These are phyloP conservation scores for Hypoxylon sp. DNA, from an alignment of 2,329 filamentous ascomycete genomes.

Conservation along the genomic window DNA sequence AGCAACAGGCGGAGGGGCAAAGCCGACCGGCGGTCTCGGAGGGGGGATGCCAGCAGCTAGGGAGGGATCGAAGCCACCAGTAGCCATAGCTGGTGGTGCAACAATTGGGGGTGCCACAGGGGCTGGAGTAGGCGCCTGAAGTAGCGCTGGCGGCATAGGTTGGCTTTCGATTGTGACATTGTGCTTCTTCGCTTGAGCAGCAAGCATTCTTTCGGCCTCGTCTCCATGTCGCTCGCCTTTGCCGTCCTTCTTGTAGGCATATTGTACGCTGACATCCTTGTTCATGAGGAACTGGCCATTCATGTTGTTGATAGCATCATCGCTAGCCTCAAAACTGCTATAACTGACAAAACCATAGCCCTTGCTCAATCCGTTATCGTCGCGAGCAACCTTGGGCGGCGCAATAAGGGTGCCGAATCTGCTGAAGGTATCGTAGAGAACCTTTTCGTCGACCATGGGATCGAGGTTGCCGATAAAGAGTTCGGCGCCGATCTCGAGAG, in stretches of 20 bases:
- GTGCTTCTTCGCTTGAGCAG: constrained; percentile 92
- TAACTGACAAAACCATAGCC: constrained; percentile 98
- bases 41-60: constrained; percentile 56
- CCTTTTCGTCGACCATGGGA: constrained; percentile 93
- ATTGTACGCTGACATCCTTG: constrained; percentile 96
- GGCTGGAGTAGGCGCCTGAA: constrained; percentile 59
- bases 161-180: constrained; percentile 89
- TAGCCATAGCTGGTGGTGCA: constrained; percentile 50
- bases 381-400: constrained; percentile 91
- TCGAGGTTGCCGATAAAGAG: constrained; percentile 97
- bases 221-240: constrained; percentile 97
- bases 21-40: constrained; percentile 58
- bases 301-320: constrained; percentile 92
- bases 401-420: constrained; percentile 89
- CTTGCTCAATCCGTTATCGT: constrained; percentile 89
- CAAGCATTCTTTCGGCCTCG: constrained; percentile 90
- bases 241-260: constrained; percentile 99
- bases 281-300: constrained; percentile 97
- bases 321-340: constrained; percentile 91
- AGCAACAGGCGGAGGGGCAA: constrained; percentile 50
- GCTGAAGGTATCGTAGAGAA: constrained; percentile 93
- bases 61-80: constrained; percentile 49
- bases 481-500: constrained; percentile 94
- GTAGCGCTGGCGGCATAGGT: constrained; percentile 80
- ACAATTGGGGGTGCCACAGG: constrained; percentile 47